Percentiles rank a stretch among this genome's conserved stretches.
Conservation (phyloP, 2,329 filamentous ascomycete genomes). For the Xylariaceae sp. region DNA sequence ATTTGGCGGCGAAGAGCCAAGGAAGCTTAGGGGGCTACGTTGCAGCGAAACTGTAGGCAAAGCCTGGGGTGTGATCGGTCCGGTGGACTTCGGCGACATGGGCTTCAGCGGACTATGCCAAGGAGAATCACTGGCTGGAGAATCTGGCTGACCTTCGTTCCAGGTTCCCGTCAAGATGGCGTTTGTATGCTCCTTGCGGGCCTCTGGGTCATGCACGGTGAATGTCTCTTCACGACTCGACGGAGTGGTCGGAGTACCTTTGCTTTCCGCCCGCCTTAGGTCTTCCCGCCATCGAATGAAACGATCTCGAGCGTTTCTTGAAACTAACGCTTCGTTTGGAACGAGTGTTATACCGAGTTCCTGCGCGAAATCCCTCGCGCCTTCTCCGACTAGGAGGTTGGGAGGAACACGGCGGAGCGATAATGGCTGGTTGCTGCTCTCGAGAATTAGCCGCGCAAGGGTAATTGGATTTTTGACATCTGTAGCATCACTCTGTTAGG, state of each 20-base stretch:
- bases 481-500: slow-evolving; percentile 44
- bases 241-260: slow-evolving; percentile 44
- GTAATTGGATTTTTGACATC: slow-evolving; percentile 93
- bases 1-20: slow-evolving; percentile 29
- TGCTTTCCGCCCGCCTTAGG: slow-evolving; percentile 64
- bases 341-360: slow-evolving; percentile 76
- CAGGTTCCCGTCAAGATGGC: slow-evolving; percentile 63
- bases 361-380: slow-evolving; percentile 84
- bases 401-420: slow-evolving; percentile 88
- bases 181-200: slow-evolving; percentile 56
- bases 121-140: slow-evolving; percentile 47
- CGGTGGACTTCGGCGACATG: slow-evolving; percentile 22
- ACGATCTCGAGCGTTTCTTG: slow-evolving; percentile 76
- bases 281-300: slow-evolving; percentile 81
- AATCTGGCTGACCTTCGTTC: slow-evolving; percentile 69
- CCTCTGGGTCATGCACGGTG: slow-evolving; percentile 19
- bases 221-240: slow-evolving; percentile 20
- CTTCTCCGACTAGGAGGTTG: slow-evolving; percentile 85
- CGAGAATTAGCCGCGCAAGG: slow-evolving; percentile 81
- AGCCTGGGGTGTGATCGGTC: slow-evolving; percentile 22
- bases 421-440: slow-evolving; percentile 76
- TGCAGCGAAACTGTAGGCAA: slow-evolving; percentile 28
- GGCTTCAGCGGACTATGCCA: slow-evolving; percentile 21
- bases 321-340: slow-evolving; percentile 79
- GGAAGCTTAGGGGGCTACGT: slow-evolving; percentile 37